Base-by-base conservation (phyloP, 2,329 filamentous ascomycete species). In the Beauveria sp. region DNA sequence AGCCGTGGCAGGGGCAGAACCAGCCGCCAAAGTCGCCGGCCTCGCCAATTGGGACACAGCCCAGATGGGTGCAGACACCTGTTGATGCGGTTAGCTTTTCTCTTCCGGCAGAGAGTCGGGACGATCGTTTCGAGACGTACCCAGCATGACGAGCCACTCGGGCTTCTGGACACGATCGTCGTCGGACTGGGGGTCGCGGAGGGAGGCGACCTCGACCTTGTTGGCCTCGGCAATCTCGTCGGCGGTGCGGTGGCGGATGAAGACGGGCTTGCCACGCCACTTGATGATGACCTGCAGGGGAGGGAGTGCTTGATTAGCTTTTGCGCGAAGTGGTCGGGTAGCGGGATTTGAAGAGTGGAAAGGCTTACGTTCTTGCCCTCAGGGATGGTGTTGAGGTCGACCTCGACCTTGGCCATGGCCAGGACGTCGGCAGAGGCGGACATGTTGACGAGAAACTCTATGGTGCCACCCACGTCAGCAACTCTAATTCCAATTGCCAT, bases 1-100 rank as follows among this genome's bases (percentile, higher is more conserved):
- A 97, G 78, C 95, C 95, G 86, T 99, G 95, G 90, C 95, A 99
- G 68, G 95, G 95, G 84, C 95, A 99, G 89, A 99, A 99, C 95
- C 95, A 99, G 75, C 95, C 95, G 76, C 95, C 95, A 73, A 83
- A 99, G 79, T 99, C 96, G 77, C 95, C 95, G 67, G 95, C 91
- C 83, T 99, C 95, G 73, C 96, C 95, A 72, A 99, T 99, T 74
- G 95, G 95, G 70, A 99, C 95, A 86, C 95, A 99, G 80, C 95
- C 95, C 74, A 99, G 83, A 80, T 99, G 95, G 73, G 95, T 99
- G 89, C 95, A 99, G 79, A 99, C 93, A 80, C 92, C 91, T 93
- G 42, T 30, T 16, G 60, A n/a, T 30, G 5, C 34, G 53, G 60
- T 70, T 60, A 76, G 71, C 63, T 34, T 47, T 7, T 46, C 1